phyloP scores from a whole-genome alignment of 768 basidiomycete species.

The Rhodotorula babjevae region DNA sequence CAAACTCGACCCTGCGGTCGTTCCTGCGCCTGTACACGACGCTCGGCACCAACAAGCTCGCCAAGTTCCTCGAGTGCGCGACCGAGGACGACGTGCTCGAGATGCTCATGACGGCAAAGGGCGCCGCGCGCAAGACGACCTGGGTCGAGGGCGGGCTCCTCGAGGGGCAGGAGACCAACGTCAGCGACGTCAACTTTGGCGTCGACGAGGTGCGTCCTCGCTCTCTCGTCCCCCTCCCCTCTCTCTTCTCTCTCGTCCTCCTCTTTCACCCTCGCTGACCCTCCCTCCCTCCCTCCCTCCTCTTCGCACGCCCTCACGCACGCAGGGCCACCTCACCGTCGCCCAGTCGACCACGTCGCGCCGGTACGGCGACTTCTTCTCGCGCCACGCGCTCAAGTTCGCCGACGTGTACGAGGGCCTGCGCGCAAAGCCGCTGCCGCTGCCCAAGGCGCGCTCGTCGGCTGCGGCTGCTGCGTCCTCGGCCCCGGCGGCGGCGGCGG shows the following conservation, averaged over 20 bases:
- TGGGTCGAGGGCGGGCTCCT: constrained; percentile 57
- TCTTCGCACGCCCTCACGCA: neutral
- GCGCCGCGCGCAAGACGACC: constrained; percentile 70
- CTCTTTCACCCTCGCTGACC: neutral
- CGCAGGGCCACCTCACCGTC: constrained; percentile 91
- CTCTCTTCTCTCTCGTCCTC: neutral
- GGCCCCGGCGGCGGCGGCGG: neutral
- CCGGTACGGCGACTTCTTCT: constrained; percentile 94
- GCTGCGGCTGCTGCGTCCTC: neutral
- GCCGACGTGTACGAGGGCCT: constrained; percentile 30
- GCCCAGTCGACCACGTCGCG: constrained; percentile 89
- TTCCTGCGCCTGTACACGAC: constrained; percentile 94
- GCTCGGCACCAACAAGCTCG: constrained; percentile 82
- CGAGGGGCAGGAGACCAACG: constrained; percentile 78
- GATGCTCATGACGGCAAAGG: constrained; percentile 96
- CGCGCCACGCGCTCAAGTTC: constrained; percentile 53
- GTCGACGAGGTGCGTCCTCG: constrained; percentile 73
- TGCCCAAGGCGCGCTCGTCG: constrained; percentile 29
- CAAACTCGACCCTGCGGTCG: constrained; percentile 78
- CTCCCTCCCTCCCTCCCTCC: too few relatives aligned
- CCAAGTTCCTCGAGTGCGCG: constrained; percentile 73
- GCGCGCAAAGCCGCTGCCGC: constrained; percentile 32
- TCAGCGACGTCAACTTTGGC: constrained; percentile 90
- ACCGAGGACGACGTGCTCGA: constrained; percentile 82
- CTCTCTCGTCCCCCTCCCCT: neutral